These are phyloP conservation scores for Bipolaris sorokiniana DNA, from an alignment of 2,329 filamentous ascomycete genomes.

Conservation along the genomic window DNA sequence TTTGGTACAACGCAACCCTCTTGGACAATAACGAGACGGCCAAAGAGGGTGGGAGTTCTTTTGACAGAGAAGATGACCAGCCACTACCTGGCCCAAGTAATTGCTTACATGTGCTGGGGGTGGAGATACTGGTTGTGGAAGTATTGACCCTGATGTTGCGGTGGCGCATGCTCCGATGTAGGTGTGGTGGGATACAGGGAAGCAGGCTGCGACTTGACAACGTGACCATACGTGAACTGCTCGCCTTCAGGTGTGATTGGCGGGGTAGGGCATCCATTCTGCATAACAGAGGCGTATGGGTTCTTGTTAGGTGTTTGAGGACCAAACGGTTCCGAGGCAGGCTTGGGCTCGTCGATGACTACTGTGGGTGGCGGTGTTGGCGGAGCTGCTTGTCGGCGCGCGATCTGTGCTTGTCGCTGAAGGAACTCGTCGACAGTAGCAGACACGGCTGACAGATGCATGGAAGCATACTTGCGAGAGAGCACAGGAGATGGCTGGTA, in stretches of 20 bases:
- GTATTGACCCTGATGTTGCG: conserved; percentile 45
- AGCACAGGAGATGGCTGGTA: conserved; percentile 71
- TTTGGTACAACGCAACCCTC: conserved; percentile 46
- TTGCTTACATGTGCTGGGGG: conserved; percentile 44
- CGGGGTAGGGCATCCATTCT: conserved; percentile 80
- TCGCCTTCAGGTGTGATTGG: conserved; percentile 79
- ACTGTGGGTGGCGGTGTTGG: conserved; percentile 68
- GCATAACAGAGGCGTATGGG: conserved; percentile 66
- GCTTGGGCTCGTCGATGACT: conserved; percentile 57
- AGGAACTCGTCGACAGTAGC: conserved; percentile 71
- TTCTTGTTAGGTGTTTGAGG: conserved; percentile 83
- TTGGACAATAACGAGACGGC: conserved; percentile 21
- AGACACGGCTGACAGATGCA: conserved; percentile 69
- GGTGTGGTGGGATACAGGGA: conserved; percentile 47
- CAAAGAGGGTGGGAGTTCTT: conserved; percentile 18
- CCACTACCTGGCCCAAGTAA: conserved; percentile 17
- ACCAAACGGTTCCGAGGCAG: conserved; percentile 55
- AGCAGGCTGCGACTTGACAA: conserved; percentile 38
- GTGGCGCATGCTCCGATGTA: conserved; percentile 42
- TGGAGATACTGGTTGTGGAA: conserved; percentile 46
- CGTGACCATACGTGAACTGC: conserved; percentile 39
- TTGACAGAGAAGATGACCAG: conserved; percentile 26
- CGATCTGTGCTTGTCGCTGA: conserved; percentile 61
- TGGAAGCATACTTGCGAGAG: conserved; percentile 70
- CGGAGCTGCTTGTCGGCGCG: conserved; percentile 48